These are phyloP conservation scores for Pleoardoris graminearum DNA, from an alignment of 2,329 filamentous ascomycete species.

Conservation along the genomic window DNA sequence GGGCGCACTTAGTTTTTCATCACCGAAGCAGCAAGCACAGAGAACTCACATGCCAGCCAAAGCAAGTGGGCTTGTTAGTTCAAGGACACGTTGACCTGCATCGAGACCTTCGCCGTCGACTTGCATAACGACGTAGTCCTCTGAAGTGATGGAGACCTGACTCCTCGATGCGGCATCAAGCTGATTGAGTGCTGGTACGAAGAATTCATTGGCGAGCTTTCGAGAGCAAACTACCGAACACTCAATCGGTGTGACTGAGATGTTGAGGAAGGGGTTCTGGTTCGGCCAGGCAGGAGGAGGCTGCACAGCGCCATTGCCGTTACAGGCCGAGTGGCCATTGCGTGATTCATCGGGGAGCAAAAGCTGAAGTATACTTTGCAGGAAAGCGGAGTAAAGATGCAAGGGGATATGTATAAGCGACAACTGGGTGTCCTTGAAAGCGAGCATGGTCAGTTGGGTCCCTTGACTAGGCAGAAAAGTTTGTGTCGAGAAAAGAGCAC, in stretches of 20 bases:
- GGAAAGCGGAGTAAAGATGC: conserved; percentile 72
- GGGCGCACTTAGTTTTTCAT: conserved; percentile 8
- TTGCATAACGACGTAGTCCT: conserved; percentile 85
- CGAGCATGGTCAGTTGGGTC: conserved; percentile 42
- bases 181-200: conserved; percentile 68
- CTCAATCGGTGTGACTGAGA: conserved; percentile 89
- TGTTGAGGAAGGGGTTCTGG: conserved; percentile 83
- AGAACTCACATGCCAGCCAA: conserved; percentile 76
- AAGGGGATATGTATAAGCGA: conserved; percentile 90
- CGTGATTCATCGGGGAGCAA: conserved; percentile 66
- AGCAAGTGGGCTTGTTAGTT: conserved; percentile 86
- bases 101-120: conserved; percentile 90
- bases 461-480: conserved; percentile 22
- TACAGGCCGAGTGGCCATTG: conserved; percentile 23
- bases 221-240: conserved; percentile 89
- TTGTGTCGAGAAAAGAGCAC: conserved; percentile 37
- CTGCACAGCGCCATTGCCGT: conserved; percentile 38
- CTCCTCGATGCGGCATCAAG: conserved; percentile 56
- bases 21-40: neutral
- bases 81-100: conserved; percentile 86
- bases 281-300: conserved; percentile 50
- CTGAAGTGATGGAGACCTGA: conserved; percentile 72
- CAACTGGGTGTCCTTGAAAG: conserved; percentile 76
- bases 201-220: conserved; percentile 72
- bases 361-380: conserved; percentile 85